Conservation (phyloP, 306 rosid genomes). For the Neltuma alba region DNA sequence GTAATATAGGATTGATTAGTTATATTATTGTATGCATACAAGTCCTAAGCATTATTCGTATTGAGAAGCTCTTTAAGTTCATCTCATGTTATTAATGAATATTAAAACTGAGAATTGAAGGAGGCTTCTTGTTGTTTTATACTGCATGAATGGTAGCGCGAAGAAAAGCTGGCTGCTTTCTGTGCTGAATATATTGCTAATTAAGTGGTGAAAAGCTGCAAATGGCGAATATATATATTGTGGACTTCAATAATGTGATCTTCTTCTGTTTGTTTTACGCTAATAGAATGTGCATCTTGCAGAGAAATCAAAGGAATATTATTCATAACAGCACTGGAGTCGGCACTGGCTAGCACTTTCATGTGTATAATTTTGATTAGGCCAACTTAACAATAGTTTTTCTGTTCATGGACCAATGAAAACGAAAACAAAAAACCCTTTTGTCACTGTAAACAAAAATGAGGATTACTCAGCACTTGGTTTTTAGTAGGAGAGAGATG, state of each 20-base stretch:
- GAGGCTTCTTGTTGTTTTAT: neutral
- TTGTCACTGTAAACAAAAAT: neutral
- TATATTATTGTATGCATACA: neutral
- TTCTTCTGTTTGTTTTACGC: slow-evolving; percentile 39
- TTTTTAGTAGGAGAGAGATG: too few relatives aligned
- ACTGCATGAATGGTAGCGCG: neutral
- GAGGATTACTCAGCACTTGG: too few relatives aligned
- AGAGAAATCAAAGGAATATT: slow-evolving; percentile 3
- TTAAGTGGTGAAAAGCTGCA: slow-evolving; percentile 27
- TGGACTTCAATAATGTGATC: neutral
- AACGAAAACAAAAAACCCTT: neutral
- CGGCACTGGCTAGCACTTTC: slow-evolving; percentile 5
- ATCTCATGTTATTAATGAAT: neutral
- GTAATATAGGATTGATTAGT: neutral
- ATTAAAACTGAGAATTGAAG: neutral
- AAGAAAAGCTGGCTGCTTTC: slow-evolving; percentile 22
- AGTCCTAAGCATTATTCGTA: neutral
- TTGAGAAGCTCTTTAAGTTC: neutral
- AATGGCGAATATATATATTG: neutral
- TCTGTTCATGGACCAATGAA: neutral
- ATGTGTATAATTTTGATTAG: neutral
- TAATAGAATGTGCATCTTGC: slow-evolving; percentile 14
- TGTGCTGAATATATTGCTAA: slow-evolving; percentile 18
- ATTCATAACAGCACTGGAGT: neutral
- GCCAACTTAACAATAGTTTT: neutral